Evolutionary conservation across 164 flowering plant genomes (phyloP).

Genomic region (Nelumbo lutea): DNA sequence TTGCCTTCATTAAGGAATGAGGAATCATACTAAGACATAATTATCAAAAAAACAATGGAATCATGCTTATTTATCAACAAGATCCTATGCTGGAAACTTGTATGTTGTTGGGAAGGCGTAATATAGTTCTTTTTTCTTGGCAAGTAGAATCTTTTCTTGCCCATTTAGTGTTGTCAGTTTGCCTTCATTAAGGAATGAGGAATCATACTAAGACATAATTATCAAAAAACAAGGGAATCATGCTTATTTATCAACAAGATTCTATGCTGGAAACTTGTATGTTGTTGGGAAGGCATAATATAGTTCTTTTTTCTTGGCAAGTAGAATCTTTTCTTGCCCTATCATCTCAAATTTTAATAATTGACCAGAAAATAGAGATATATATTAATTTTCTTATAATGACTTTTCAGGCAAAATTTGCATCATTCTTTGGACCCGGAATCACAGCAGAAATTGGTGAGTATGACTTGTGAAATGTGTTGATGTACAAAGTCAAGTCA

Average conservation of each 20-base stretch:
- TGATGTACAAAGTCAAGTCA: background rate
- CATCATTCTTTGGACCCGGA: constrained; percentile 96
- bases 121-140: background rate
- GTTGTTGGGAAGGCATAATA: background rate
- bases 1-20: background rate
- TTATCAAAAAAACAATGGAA: too few species aligned
- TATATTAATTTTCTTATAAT: constrained; percentile 7
- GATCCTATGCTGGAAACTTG: background rate
- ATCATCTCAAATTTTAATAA: background rate
- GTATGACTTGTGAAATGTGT: constrained; percentile 13
- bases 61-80: background rate
- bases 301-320: background rate
- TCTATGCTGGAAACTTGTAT: background rate
- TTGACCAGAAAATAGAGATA: background rate
- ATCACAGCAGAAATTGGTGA: constrained; percentile 85
- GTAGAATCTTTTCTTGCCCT: background rate
- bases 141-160: background rate
- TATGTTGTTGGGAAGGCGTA: background rate
- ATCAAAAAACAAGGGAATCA: too few species aligned
- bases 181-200: background rate
- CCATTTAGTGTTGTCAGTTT: background rate
- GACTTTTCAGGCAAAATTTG: constrained; percentile 66
- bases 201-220: background rate
- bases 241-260: background rate
- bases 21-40: background rate